Base-by-base conservation (phyloP, 768 basidiomycete genomes). In the Tulasnella sp. region DNA sequence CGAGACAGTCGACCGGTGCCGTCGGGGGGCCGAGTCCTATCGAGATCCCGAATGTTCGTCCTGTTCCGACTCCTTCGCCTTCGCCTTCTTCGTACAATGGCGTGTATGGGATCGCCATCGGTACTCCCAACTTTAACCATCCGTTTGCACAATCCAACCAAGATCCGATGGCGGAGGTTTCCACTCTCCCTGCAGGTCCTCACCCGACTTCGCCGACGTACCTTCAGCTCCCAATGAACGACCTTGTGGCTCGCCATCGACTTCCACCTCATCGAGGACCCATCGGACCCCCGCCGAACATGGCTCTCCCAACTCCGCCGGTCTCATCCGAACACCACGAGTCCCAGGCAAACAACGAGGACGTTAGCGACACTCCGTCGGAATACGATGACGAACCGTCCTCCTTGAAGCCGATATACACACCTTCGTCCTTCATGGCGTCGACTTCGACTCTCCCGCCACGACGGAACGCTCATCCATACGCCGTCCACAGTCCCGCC, bases 191-290 rank as follows among this genome's bases (percentile, higher is more conserved):
- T 32, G 69, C 69, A 29, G 69, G 69, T 34, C 69, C 69, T 32
- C 69, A 72, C 26, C 59, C 32, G 26, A 63, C 59, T 12, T 63
- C 63, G 22, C 71, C 71, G 35, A 69, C 41, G 19, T 42, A 44
- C 42, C 44, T 69, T 22, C 37, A 69, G 29, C 8, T 63, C 16
- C 63, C 71, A n/a, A 16, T 47, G n/a, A 63, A 35, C 32, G 73
- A 74, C 26, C 4, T 73, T 16, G 62, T 36, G 17, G 26, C 39
- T 59, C 63, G 71, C 36, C 73, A 74, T 65, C 52, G 73, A 40
- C 44, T 74, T n/a, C 73, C 73, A 22, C 73, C 73, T 2, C 69
- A 69, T 44, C 40, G 47, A 44, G 22, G 42, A n/a, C 42, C 29
- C 12, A 3, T 59, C 37, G 36, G 4, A 19, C 29, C 39, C 7